Evolutionary conservation across 805 yeast species (phyloP).

Genomic region (Starmerella bombicola): DNA sequence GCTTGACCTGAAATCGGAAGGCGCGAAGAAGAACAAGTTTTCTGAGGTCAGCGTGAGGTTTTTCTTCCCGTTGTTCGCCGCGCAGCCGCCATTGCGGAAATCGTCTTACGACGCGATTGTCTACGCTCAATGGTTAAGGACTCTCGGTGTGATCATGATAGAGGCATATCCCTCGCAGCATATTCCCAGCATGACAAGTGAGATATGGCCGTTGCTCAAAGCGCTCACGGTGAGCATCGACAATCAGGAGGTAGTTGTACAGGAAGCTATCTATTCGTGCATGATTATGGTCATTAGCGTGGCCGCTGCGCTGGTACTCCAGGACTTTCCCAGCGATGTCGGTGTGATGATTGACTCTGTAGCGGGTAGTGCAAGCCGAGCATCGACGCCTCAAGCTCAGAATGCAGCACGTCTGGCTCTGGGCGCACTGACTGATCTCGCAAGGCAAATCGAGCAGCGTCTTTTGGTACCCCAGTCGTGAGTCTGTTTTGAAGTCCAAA

Average conservation of each 20-base stretch:
- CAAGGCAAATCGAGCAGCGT: neutral
- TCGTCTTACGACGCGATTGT: constrained; percentile 29
- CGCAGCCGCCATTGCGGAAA: constrained; percentile 11
- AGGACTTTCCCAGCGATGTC: constrained; percentile 24
- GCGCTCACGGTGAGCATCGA: constrained; percentile 3
- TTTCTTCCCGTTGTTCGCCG: constrained; percentile 42
- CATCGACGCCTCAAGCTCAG: constrained; percentile 2
- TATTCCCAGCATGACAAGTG: constrained; percentile 45
- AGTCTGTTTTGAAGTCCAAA: too few species aligned
- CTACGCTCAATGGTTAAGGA: constrained; percentile 46
- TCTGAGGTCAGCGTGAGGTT: constrained; percentile 37
- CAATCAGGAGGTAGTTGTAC: constrained; percentile 17
- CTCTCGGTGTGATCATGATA: constrained; percentile 44
- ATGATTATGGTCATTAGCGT: constrained; percentile 27
- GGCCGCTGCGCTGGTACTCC: constrained; percentile 23
- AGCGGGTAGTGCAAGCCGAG: neutral
- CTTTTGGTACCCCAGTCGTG: neutral
- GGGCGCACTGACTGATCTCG: constrained; percentile 4
- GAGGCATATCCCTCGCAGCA: constrained; percentile 45
- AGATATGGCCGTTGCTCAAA: constrained; percentile 31
- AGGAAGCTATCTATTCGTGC: constrained; percentile 28
- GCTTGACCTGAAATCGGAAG: neutral
- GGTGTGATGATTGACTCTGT: constrained; percentile 20
- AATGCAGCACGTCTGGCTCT: constrained; percentile 2
- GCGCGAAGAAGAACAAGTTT: constrained; percentile 27